Evolutionary conservation across 805 yeast species (phyloP), one percentile per base, ranked within the genome.

Genomic region (Zygotorulaspora sp.): DNA sequence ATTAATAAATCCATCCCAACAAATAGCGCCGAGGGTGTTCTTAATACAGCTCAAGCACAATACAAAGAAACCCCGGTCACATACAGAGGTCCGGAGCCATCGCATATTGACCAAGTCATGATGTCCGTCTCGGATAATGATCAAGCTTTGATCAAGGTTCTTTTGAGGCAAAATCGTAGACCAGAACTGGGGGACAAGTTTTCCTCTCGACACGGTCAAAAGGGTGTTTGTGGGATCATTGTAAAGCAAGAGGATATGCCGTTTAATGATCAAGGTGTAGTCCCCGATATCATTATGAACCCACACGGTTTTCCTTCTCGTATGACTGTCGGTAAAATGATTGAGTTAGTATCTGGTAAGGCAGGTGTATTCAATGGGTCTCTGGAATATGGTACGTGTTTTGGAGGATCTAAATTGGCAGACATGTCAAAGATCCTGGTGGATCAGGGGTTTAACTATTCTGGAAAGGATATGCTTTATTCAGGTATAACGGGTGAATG

Each of bases 231-330:
- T 70, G 97, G 98, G 66, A 87, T 92, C 50, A 92, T 90, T 61
- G 97, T 90, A 4, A 88, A 87, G 51, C 97, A 90, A 60, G 97
- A 90, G 52, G 98, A 90, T 57, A 72, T 90, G 73, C 98, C 98
- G 10, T 90, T 90, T 65, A 86, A 80, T 58, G 97, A 92, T 52
- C 75, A 80, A 41, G 98, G 98, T 59, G 75, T 92, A 17, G 71
- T 78, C 3, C 98, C 98, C 0, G 98, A 90, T 67, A 89, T 90
- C 48, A 90, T 90, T 56, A 90, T 90, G 97, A 90, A 90, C 58
- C 98, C 98, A 1, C 98, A 90, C 63, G 98, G 97, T 69, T 92
- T 90, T 81, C 98, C 98, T 46, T 90, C 97, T 23, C 95, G 98
- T 75, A 92, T 92, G 98, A 92, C 98, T 26, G 97, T 92, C 13